A percentile compares a stretch with the other conserved stretches of the same genome.
Conservation (phyloP, 2,329 filamentous ascomycete genomes). For the Lasiodiplodia theobromae region DNA sequence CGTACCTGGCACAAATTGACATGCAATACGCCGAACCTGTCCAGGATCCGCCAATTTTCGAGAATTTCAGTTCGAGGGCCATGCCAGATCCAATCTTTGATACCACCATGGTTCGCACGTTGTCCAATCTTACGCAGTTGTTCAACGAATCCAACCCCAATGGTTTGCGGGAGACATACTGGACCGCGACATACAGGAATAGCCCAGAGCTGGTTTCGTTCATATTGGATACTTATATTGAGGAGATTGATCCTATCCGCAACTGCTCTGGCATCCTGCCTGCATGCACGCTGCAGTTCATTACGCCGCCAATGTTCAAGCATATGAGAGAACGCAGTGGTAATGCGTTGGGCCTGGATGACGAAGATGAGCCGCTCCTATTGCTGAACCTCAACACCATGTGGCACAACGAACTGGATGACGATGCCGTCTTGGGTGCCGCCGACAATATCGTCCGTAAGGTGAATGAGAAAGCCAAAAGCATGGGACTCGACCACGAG, state of each 20-base stretch:
- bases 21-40: constrained; percentile 26
- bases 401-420: constrained; percentile 38
- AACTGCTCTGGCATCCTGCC: constrained; percentile 36
- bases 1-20: constrained; percentile 35
- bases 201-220: constrained; percentile 35
- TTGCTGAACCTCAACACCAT: constrained; percentile 35
- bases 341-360: constrained; percentile 41
- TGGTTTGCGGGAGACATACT: constrained; percentile 40
- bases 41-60: constrained; percentile 38
- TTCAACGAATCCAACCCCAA: constrained; percentile 44
- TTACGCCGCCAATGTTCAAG: constrained; percentile 37
- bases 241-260: constrained; percentile 34
- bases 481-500: constrained; percentile 37
- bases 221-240: constrained; percentile 38
- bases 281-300: constrained; percentile 38
- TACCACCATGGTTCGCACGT: constrained; percentile 34
- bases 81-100: constrained; percentile 34
- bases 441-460: constrained; percentile 34
- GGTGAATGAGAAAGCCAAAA: constrained; percentile 31
- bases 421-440: constrained; percentile 36
- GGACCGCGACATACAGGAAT: constrained; percentile 43
- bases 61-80: constrained; percentile 38
- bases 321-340: constrained; percentile 38
- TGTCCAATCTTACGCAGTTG: constrained; percentile 40
- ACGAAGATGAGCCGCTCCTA: constrained; percentile 36